Evolutionary conservation across 768 basidiomycete genomes (phyloP), one percentile per base, ranked within the genome.

Genomic region (Lactarius hengduanensis): DNA sequence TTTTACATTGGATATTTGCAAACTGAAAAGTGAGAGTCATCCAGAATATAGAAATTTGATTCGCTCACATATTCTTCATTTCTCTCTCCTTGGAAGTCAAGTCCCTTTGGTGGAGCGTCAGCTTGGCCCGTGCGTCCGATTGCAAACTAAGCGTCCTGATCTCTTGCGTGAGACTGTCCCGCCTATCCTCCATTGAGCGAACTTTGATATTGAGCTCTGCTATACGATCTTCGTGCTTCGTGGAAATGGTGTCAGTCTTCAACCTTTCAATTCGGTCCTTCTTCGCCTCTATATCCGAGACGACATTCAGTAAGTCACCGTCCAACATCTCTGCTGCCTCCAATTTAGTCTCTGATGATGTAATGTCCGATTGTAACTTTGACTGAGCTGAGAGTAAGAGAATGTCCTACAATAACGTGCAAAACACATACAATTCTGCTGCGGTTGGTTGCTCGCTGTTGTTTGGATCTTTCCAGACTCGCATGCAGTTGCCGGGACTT

Each of bases 101-200:
- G 69, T 95, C 92, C 1, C 79, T 79, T 66, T 87, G 80, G 73
- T 92, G 91, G 68, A 96, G 72, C 47, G 89, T 86, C 61, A 98
- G 75, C 71, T 85, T 89, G 2, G 95, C 93, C 54, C 96, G 80
- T 1, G 85, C 80, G 62, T 95, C 91, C 0, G 92, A 89, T 74
- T 98, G 94, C 55, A 85, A 72, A 70, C 86, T 93, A 71, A 97
- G 76, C 1, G 80, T 77, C 38, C 85, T 81, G 50, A 95, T 80
- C 67, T 97, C 96, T 0, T 76, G 70, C 62, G 88, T 91, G 66
- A 96, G 77, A 22, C 75, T 74, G 20, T 96, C 93, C 59, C 90
- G 80, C 57, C 80, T 81, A 41, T 85, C 86, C 66, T 98, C 93
- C 59, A 92, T 78, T 30, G 70, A 73, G 41, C 87, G 83, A n/a